Evolutionary conservation across 2,329 filamentous ascomycete genomes (phyloP).

Genomic region (Kalaharituber pfeilii): DNA sequence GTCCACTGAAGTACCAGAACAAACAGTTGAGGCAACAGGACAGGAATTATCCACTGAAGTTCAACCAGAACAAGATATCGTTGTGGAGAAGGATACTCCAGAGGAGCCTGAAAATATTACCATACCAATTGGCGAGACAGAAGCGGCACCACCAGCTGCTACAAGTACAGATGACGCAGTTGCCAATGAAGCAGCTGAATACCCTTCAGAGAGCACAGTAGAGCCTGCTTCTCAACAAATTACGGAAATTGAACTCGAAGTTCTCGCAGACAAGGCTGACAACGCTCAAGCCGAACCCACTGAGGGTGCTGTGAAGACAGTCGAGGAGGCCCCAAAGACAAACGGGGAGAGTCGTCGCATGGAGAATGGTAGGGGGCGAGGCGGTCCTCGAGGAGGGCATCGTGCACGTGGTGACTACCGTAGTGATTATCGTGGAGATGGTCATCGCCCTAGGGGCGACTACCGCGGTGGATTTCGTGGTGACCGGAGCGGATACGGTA

Average conservation of each 20-base stretch:
- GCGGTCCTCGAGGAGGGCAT: constrained; percentile 28
- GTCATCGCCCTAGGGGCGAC: constrained; percentile 31
- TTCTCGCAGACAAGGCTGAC: constrained; percentile 27
- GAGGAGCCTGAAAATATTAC: background rate
- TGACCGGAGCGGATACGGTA: constrained; percentile 6
- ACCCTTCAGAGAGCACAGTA: constrained; percentile 10
- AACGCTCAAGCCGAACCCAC: constrained; percentile 32
- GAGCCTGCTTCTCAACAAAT: constrained; percentile 26
- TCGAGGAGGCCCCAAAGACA: constrained; percentile 25
- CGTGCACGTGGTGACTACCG: constrained; percentile 28
- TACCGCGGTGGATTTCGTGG: constrained; percentile 13
- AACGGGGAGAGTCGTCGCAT: constrained; percentile 46
- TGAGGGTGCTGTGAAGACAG: constrained; percentile 27
- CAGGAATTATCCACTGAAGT: background rate
- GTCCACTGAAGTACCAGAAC: background rate
- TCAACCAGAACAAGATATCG: background rate
- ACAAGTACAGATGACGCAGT: constrained; percentile 15
- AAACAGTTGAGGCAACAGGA: background rate
- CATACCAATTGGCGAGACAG: constrained; percentile 1
- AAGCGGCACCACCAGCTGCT: constrained; percentile 3
- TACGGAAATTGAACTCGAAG: constrained; percentile 45
- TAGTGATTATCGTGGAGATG: constrained; percentile 26
- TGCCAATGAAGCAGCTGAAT: constrained; percentile 5
- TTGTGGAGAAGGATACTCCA: background rate
- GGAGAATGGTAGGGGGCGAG: constrained; percentile 36